phyloP scores from a whole-genome alignment of 805 yeast genomes.

The Candida golubevii region DNA sequence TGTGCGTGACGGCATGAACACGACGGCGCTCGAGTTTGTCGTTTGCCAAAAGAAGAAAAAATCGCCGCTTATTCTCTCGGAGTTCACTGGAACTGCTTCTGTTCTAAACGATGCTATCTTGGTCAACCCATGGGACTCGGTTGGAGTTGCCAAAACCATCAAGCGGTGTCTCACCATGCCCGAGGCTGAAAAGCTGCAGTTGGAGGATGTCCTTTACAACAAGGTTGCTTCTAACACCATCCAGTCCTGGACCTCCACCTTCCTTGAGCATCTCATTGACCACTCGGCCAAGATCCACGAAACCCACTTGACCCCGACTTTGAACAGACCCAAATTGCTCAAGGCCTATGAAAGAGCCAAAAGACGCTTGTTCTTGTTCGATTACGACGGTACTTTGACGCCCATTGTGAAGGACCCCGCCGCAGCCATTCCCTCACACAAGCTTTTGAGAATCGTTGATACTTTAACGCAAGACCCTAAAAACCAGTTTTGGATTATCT shows the following conservation, averaged over 20 bases:
- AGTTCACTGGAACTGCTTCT: conserved; percentile 85
- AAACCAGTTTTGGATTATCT: conserved; percentile 90
- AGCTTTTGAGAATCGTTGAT: conserved; percentile 56
- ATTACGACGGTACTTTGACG: conserved; percentile 95
- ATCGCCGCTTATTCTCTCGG: conserved; percentile 82
- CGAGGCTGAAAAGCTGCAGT: conserved; percentile 36
- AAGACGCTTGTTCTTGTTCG: conserved; percentile 80
- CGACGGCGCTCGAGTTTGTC: conserved; percentile 89
- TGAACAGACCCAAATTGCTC: conserved; percentile 65
- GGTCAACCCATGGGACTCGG: conserved; percentile 96
- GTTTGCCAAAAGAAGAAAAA: conserved; percentile 72
- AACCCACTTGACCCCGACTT: conserved; percentile 60
- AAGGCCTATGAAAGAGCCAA: conserved; percentile 56
- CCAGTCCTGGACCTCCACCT: conserved; percentile 73
- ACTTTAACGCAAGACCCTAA: conserved; percentile 66
- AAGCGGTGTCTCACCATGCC: conserved; percentile 61
- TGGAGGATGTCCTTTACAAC: conserved; percentile 54
- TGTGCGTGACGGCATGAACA: conserved; percentile 93
- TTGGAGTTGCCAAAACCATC: conserved; percentile 84
- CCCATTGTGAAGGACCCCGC: conserved; percentile 96
- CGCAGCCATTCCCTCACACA: conserved; percentile 92
- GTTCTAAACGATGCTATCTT: conserved; percentile 68
- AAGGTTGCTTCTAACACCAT: conserved; percentile 68
- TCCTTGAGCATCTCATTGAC: conserved; percentile 47
- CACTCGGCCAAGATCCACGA: conserved; percentile 37